phyloP scores from a whole-genome alignment of 1,139 yeast genomes.

The Nadsonia commutata region DNA sequence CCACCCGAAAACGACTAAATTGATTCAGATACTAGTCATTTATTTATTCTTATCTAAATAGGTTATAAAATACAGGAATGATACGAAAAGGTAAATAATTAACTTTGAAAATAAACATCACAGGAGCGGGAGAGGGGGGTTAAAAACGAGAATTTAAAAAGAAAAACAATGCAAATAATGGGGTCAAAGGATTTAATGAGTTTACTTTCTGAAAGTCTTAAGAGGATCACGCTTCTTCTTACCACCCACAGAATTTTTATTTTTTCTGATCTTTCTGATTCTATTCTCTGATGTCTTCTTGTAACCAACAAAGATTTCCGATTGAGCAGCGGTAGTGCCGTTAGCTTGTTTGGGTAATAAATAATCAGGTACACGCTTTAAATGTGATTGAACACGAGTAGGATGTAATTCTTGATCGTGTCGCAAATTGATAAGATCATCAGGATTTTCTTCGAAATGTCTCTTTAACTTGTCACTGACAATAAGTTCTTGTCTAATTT shows the following conservation, averaged over 20 bases:
- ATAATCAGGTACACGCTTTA: conserved; percentile 87
- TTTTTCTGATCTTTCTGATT: conserved; percentile 28
- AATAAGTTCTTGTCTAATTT: conserved; percentile 73
- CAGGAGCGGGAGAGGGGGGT: too few species aligned
- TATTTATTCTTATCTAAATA: too few species aligned
- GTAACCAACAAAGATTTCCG: conserved; percentile 47
- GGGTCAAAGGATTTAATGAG: neutral
- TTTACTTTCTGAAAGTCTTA: conserved; percentile 33
- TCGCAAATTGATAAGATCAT: conserved; percentile 73
- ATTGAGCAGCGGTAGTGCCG: conserved; percentile 8
- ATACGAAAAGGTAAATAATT: too few species aligned
- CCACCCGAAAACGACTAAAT: too few species aligned
- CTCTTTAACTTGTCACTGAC: conserved; percentile 83
- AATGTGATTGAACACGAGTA: conserved; percentile 65
- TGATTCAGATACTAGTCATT: too few species aligned
- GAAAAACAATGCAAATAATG: too few species aligned
- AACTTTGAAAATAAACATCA: too few species aligned
- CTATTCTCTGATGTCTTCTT: conserved; percentile 36
- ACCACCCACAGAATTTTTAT: conserved; percentile 23
- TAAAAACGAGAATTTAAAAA: too few species aligned
- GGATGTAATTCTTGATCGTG: conserved; percentile 87
- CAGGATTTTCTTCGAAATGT: conserved; percentile 97
- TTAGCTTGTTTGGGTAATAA: conserved; percentile 53
- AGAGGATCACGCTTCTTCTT: conserved; percentile 50
- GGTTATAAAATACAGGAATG: too few species aligned